phyloP scores from a whole-genome alignment of 2,329 filamentous ascomycete species.

The Venturia asperata region DNA sequence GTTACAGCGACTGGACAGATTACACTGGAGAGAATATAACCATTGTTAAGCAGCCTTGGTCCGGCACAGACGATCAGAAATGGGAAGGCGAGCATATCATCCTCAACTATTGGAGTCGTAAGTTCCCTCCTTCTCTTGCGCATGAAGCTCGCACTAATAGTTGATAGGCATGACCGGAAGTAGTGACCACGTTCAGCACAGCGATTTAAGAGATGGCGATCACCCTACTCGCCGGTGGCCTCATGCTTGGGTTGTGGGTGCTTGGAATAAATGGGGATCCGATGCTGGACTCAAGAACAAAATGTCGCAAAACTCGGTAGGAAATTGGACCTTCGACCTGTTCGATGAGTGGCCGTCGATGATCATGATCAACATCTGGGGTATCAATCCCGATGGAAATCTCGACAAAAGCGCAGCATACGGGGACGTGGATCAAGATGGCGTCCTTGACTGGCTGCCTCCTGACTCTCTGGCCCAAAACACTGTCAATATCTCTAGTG shows the following conservation, averaged over 20 bases:
- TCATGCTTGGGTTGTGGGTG: conserved; percentile 56
- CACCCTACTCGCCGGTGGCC: conserved; percentile 48
- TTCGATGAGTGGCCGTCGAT: conserved; percentile 57
- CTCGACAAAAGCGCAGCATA: conserved; percentile 54
- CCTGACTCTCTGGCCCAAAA: conserved; percentile 50
- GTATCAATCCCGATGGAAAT: conserved; percentile 55
- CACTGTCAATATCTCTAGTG: conserved; percentile 52
- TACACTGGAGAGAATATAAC: conserved; percentile 47
- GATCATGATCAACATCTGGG: conserved; percentile 60
- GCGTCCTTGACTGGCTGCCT: conserved; percentile 54
- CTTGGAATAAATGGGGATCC: conserved; percentile 58
- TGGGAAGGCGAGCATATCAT: conserved; percentile 57
- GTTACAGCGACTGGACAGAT: conserved; percentile 51
- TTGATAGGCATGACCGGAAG: conserved; percentile 44
- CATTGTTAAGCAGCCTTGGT: conserved; percentile 48
- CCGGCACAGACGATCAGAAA: conserved; percentile 49
- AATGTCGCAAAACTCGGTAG: conserved; percentile 39
- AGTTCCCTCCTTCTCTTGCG: background rate
- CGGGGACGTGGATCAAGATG: conserved; percentile 57
- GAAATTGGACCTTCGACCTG: conserved; percentile 53
- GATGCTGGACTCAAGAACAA: conserved; percentile 51
- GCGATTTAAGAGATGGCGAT: conserved; percentile 41
- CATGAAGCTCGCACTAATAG: background rate
- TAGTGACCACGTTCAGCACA: conserved; percentile 54
- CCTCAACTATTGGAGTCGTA: conserved; percentile 54